Percentiles rank a stretch among this genome's conserved stretches.
Conservation (phyloP, 2,329 filamentous ascomycete species). For the Ceratocystis harringtonii region DNA sequence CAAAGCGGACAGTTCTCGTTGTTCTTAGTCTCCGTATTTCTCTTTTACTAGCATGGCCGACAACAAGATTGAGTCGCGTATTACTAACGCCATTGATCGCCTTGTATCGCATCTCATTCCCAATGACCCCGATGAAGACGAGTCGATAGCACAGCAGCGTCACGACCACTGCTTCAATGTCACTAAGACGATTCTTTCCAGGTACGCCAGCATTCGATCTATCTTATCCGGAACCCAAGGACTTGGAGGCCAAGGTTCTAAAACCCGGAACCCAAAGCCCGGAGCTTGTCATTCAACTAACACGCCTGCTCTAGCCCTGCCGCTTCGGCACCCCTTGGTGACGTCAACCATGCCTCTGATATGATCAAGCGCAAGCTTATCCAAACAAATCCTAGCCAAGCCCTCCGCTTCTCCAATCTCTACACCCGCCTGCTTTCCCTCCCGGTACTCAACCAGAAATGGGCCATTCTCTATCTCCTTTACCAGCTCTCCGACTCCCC, state of each 20-base stretch:
- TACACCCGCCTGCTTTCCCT: conserved; percentile 82
- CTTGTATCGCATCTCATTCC: conserved; percentile 63
- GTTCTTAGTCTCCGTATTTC: conserved; percentile 17
- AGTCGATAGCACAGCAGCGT: conserved; percentile 51
- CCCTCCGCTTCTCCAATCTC: conserved; percentile 74
- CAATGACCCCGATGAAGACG: conserved; percentile 47
- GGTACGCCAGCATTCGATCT: conserved; percentile 25
- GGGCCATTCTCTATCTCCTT: conserved; percentile 86
- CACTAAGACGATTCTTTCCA: conserved; percentile 37
- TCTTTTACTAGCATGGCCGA: conserved; percentile 33
- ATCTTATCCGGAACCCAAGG: too few relatives aligned
- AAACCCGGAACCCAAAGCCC: not conserved
- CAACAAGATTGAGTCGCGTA: conserved; percentile 38
- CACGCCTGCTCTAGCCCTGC: conserved; percentile 11
- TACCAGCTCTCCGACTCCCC: conserved; percentile 63
- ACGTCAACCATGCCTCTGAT: conserved; percentile 84
- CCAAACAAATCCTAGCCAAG: conserved; percentile 61
- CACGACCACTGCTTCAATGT: conserved; percentile 46
- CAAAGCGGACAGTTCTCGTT: not conserved
- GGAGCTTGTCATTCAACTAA: not conserved
- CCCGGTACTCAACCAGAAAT: conserved; percentile 87
- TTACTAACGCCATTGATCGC: conserved; percentile 65
- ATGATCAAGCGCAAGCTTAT: conserved; percentile 81
- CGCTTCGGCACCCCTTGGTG: conserved; percentile 34
- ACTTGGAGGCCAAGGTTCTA: not conserved